A percentile compares a stretch with the other conserved stretches of the same genome.
phyloP scores from a whole-genome alignment of 179 eudicot genomes.

The Pouteria campechiana region DNA sequence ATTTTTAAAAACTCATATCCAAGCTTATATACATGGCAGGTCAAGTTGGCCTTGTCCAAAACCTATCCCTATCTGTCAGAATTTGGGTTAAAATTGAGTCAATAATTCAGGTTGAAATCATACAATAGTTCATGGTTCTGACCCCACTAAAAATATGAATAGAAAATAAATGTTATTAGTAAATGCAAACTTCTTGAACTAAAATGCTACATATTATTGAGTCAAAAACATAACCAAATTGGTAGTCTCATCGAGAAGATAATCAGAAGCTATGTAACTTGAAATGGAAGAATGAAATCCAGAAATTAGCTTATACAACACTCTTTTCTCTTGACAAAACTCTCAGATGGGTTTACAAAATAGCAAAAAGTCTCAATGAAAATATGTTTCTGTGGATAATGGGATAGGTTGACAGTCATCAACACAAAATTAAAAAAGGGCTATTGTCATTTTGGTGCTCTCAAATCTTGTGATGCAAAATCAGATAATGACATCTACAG shows the following conservation, averaged over 20 bases:
- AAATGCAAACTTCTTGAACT: background rate
- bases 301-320: constrained; percentile 77
- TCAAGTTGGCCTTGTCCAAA: no score
- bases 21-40: no score
- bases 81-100: no score
- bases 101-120: no score
- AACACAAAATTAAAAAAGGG: no score
- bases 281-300: constrained; percentile 94
- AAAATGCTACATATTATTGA: background rate
- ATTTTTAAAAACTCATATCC: no score
- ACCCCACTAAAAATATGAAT: constrained; percentile 60
- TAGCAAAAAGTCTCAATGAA: background rate
- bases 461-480: no score
- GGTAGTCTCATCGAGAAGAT: constrained; percentile 73
- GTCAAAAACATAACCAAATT: constrained; percentile 32
- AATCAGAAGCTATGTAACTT: constrained; percentile 77
- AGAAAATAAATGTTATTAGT: background rate
- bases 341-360: constrained; percentile 60
- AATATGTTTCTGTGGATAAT: no score
- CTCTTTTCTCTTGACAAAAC: constrained; percentile 77
- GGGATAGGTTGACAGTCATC: no score
- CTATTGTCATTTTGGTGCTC: no score
- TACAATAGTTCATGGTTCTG: constrained; percentile 54
- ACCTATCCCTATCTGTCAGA: no score
- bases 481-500: no score